Percentiles rank a stretch among this genome's conserved stretches.
phyloP scores from a whole-genome alignment of 441 rosid genomes.

The Populus hybrid region DNA sequence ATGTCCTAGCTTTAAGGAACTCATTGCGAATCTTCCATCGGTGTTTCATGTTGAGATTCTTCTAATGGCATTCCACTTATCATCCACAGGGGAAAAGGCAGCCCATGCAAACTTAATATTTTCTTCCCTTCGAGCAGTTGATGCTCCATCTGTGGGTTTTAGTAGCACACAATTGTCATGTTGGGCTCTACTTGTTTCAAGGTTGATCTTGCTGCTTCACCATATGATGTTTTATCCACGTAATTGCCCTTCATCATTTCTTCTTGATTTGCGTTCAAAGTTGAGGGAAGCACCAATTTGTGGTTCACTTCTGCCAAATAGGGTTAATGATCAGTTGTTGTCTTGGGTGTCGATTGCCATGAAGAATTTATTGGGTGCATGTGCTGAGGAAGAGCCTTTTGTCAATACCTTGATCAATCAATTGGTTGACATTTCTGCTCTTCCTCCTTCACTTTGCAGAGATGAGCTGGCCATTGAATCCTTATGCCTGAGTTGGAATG shows the following conservation, averaged over 20 bases:
- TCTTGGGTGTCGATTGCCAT: conserved; percentile 69
- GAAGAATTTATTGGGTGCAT: conserved; percentile 50
- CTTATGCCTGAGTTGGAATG: conserved; percentile 54
- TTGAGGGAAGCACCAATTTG: conserved; percentile 65
- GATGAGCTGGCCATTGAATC: conserved; percentile 53
- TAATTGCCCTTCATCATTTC: conserved; percentile 75
- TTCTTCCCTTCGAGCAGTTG: conserved; percentile 49
- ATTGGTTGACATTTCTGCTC: conserved; percentile 64
- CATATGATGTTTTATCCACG: conserved; percentile 80
- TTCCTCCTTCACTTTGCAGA: conserved; percentile 58
- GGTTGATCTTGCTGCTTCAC: conserved; percentile 84
- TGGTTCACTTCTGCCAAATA: conserved; percentile 41
- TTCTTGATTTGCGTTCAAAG: conserved; percentile 71
- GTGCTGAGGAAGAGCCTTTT: conserved; percentile 62
- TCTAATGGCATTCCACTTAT: conserved; percentile 93
- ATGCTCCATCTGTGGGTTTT: conserved; percentile 43
- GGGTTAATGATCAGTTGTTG: conserved; percentile 53
- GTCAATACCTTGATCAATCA: conserved; percentile 58
- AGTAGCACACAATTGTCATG: conserved; percentile 59
- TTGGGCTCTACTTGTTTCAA: conserved; percentile 91
- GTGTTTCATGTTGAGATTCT: conserved; percentile 93
- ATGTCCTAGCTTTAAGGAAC: conserved; percentile 58
- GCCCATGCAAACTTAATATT: conserved; percentile 55
- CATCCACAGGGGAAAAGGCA: conserved; percentile 74
- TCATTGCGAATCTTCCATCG: conserved; percentile 81